phyloP scores from a whole-genome alignment of 495 filamentous ascomycete genomes.

The Chaetomium fimeti region DNA sequence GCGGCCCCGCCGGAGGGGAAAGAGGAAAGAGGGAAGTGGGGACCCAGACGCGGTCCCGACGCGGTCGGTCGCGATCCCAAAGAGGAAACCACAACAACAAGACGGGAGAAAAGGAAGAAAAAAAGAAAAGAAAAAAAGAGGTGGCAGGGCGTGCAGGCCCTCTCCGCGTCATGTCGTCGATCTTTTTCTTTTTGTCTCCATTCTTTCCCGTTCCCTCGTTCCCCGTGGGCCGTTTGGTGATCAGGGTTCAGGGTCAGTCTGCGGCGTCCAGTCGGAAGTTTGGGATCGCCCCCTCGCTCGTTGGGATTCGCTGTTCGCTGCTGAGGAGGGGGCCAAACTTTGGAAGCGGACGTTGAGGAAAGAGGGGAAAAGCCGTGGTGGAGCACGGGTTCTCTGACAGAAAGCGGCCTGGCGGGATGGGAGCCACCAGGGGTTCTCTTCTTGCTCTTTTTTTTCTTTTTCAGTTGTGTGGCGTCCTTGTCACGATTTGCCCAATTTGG shows the following conservation, averaged over 20 bases:
- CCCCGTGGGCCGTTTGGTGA: slow-evolving; percentile 9
- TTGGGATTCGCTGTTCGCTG: not conserved
- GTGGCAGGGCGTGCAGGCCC: not conserved
- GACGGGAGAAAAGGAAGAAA: not conserved
- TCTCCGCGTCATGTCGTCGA: not conserved
- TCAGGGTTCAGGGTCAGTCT: slow-evolving; percentile 12
- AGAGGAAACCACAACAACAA: not conserved
- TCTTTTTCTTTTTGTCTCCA: not conserved
- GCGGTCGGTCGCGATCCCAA: not conserved
- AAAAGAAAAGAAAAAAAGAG: not conserved
- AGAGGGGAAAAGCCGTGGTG: not conserved
- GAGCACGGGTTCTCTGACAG: not conserved
- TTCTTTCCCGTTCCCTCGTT: not conserved
- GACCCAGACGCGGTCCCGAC: not conserved
- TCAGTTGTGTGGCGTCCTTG: not conserved
- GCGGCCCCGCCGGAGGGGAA: not conserved
- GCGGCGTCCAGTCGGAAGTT: slow-evolving; percentile 17
- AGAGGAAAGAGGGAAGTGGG: not conserved
- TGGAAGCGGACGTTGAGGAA: slow-evolving; percentile 2
- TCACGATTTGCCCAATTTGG: slow-evolving; percentile 16
- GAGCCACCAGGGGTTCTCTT: slow-evolving; percentile 1
- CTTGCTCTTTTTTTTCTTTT: not conserved
- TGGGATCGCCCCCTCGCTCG: not conserved
- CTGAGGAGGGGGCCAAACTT: not conserved
- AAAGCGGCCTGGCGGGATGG: slow-evolving; percentile 9